These are phyloP conservation scores for Erodium moschatum DNA, from an alignment of 441 rosid species.

Conservation along the genomic window DNA sequence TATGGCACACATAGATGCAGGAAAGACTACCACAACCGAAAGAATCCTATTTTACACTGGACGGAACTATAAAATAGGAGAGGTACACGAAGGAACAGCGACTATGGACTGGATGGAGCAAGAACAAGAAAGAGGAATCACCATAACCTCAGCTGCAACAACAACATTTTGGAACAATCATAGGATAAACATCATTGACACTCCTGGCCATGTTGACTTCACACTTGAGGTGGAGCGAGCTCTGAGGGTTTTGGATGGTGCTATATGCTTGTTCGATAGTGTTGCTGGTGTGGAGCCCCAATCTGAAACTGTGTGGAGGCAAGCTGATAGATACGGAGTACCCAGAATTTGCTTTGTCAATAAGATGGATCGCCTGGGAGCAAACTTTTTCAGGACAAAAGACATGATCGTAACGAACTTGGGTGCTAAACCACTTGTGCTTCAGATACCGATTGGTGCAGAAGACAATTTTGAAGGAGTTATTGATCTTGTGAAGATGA, in stretches of 20 bases:
- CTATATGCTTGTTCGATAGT: constrained; percentile 89
- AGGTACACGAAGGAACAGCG: constrained; percentile 93
- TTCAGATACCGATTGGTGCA: constrained; percentile 79
- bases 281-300: constrained; percentile 99
- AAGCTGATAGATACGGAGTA: constrained; percentile 92
- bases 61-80: constrained; percentile 90
- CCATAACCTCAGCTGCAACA: constrained; percentile 8
- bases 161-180: neutral
- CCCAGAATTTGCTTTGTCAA: constrained; percentile 92
- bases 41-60: constrained; percentile 55
- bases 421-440: constrained; percentile 86
- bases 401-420: constrained; percentile 86
- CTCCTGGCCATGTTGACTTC: constrained; percentile 15
- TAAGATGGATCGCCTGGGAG: constrained; percentile 94
- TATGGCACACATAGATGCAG: constrained; percentile 6
- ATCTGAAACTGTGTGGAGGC: constrained; percentile 98
- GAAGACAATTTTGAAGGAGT: constrained; percentile 74
- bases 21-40: constrained; percentile 7
- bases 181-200: constrained; percentile 20
- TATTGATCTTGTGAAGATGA: constrained; percentile 79
- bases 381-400: constrained; percentile 80
- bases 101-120: constrained; percentile 13
- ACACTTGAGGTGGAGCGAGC: constrained; percentile 10
- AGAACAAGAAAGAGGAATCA: constrained; percentile 7
- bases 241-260: constrained; percentile 72